phyloP scores from a whole-genome alignment of 2,329 filamentous ascomycete species.

The Alternaria sp. region DNA sequence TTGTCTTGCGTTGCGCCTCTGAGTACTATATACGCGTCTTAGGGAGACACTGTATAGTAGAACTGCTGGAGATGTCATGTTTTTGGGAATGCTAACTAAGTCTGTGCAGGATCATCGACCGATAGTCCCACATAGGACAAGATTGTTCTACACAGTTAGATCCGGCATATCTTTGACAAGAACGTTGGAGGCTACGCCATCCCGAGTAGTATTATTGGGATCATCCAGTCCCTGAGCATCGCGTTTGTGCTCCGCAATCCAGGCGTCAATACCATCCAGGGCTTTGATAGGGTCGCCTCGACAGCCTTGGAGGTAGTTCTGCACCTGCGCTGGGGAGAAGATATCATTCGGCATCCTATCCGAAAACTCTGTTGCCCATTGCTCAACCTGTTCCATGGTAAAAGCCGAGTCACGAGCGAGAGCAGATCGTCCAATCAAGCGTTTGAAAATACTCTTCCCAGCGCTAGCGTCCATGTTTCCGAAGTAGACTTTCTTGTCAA shows the following conservation, averaged over 20 bases:
- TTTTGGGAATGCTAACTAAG: not conserved
- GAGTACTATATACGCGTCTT: not conserved
- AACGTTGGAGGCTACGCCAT: not conserved
- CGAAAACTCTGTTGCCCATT: constrained; percentile 36
- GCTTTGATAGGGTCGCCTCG: constrained; percentile 37
- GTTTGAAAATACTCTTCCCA: constrained; percentile 39
- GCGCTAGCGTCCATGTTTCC: constrained; percentile 34
- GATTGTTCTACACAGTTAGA: not conserved
- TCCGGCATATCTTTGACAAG: not conserved
- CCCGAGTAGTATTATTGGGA: not conserved
- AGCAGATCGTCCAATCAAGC: constrained; percentile 38
- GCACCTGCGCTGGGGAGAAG: constrained; percentile 45
- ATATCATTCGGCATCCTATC: constrained; percentile 35
- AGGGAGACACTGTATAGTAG: not conserved
- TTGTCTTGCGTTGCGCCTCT: not conserved
- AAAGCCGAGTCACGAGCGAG: constrained; percentile 27
- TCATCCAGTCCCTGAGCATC: not conserved
- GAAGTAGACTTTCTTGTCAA: constrained; percentile 83
- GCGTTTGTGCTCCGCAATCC: constrained; percentile 27
- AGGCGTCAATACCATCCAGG: constrained; percentile 27
- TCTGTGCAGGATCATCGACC: not conserved
- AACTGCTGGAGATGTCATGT: too few relatives aligned
- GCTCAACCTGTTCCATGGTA: constrained; percentile 31
- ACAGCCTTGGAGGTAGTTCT: constrained; percentile 41
- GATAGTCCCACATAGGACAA: not conserved